A percentile compares a stretch with the other conserved stretches of the same genome.
Evolutionary conservation across 1,139 yeast genomes (phyloP).

Genomic region (Kurtzmaniella quercitrusa): DNA sequence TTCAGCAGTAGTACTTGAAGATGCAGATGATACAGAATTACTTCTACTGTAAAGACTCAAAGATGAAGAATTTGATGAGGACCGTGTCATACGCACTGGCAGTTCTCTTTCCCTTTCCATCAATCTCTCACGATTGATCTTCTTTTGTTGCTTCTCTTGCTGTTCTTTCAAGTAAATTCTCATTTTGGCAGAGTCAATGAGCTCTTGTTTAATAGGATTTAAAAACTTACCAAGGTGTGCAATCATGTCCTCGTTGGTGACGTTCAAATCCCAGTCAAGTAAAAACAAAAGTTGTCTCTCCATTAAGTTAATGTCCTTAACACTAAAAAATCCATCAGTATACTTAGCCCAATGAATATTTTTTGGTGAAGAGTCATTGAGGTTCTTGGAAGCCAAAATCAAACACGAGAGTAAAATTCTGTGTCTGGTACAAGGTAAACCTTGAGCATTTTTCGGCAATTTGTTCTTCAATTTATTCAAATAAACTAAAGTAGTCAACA

Average conservation of each 20-base stretch:
- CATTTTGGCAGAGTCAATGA: conserved; percentile 40
- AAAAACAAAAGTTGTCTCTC: conserved; percentile 69
- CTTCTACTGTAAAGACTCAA: conserved; percentile 15
- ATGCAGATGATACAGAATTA: conserved; percentile 23
- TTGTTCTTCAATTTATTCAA: conserved; percentile 55
- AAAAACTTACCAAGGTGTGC: conserved; percentile 47
- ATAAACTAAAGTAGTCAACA: conserved; percentile 68
- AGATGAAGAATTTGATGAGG: conserved; percentile 4
- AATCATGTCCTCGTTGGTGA: conserved; percentile 51
- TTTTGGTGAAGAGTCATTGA: conserved; percentile 74
- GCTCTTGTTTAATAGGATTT: conserved; percentile 59
- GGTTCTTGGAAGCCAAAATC: conserved; percentile 67
- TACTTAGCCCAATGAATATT: conserved; percentile 75
- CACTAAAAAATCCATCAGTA: conserved; percentile 66
- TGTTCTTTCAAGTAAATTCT: conserved; percentile 25
- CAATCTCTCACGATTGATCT: conserved; percentile 7
- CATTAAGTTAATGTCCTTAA: conserved; percentile 72
- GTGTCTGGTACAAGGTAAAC: conserved; percentile 74
- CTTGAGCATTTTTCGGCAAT: conserved; percentile 68
- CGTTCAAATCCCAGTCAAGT: conserved; percentile 66
- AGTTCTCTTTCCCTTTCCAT: conserved; percentile 4
- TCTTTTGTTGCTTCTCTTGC: conserved; percentile 16
- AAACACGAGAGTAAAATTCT: conserved; percentile 70
- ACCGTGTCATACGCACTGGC: conserved; percentile 6
- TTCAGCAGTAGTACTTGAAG: conserved; percentile 16